Evolutionary conservation across 208 protist genomes (phyloP).

Genomic region (Leishmania major): DNA sequence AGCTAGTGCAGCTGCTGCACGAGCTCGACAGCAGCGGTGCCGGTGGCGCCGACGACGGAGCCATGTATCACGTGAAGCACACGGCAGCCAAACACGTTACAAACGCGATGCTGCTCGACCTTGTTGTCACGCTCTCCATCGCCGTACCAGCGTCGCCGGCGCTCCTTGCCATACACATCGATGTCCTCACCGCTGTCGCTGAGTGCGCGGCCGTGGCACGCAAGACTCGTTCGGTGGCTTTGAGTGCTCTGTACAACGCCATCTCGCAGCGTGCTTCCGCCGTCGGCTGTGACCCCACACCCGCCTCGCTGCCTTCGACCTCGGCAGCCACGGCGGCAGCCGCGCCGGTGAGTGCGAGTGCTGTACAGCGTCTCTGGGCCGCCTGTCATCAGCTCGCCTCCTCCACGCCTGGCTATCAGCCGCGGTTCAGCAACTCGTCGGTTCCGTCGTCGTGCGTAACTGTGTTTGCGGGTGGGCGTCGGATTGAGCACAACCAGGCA

Average conservation of each 20-base stretch:
- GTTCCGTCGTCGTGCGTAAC: constrained; percentile 21
- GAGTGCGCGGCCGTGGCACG: constrained; percentile 50
- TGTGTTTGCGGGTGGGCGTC: constrained; percentile 30
- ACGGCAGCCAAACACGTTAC: constrained; percentile 47
- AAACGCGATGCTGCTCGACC: constrained; percentile 61
- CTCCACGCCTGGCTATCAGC: constrained; percentile 19
- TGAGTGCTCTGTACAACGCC: constrained; percentile 50
- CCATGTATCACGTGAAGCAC: constrained; percentile 50
- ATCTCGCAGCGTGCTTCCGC: constrained; percentile 30
- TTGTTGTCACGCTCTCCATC: constrained; percentile 52
- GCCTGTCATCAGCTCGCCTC: constrained; percentile 27
- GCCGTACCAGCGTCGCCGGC: constrained; percentile 37
- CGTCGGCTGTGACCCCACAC: neutral
- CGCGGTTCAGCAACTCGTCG: constrained; percentile 29
- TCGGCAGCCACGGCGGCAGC: constrained; percentile 13
- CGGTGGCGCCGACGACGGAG: constrained; percentile 2
- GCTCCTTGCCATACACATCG: constrained; percentile 38
- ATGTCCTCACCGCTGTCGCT: constrained; percentile 62
- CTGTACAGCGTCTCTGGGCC: constrained; percentile 27
- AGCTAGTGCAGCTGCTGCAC: constrained; percentile 38
- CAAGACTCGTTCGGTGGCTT: constrained; percentile 44
- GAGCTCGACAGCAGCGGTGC: constrained; percentile 15
- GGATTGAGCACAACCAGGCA: constrained; percentile 24
- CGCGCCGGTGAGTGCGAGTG: constrained; percentile 10
- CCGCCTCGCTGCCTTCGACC: neutral